Conservation (phyloP, 1,284 basidiomycete species). For the Ustilago nuda region DNA sequence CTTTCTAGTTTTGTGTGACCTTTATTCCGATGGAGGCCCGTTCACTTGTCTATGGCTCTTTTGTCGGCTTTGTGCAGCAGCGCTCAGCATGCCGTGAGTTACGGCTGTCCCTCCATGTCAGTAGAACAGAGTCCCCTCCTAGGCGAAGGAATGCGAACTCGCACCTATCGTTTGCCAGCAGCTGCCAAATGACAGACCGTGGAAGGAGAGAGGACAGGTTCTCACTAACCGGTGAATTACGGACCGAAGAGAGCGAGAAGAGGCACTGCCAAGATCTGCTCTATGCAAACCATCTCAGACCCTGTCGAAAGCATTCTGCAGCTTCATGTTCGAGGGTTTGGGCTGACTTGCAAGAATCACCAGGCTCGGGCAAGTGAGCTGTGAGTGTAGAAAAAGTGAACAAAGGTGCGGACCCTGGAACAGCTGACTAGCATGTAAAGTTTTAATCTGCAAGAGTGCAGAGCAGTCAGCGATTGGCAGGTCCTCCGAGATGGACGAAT, state of each 20-base stretch:
- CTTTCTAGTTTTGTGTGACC: too few species aligned
- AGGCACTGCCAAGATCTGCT: constrained; percentile 7
- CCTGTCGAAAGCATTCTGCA: not conserved
- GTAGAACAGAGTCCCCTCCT: too few species aligned
- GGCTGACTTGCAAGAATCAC: constrained; percentile 5
- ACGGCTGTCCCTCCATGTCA: too few species aligned
- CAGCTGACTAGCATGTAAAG: constrained; percentile 9
- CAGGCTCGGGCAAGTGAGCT: not conserved
- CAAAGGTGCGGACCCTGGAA: constrained; percentile 3
- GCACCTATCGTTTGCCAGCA: not conserved
- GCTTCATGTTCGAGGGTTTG: not conserved
- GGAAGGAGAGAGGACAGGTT: not conserved
- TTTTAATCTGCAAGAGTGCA: not conserved
- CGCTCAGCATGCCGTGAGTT: too few species aligned
- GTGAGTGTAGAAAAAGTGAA: constrained; percentile 11
- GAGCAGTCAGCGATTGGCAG: not conserved
- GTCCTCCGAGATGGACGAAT: constrained; percentile 8
- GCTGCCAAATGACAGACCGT: not conserved
- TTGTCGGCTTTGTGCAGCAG: too few species aligned
- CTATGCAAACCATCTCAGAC: not conserved
- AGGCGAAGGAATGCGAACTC: not conserved
- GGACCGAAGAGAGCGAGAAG: not conserved
- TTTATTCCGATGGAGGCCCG: too few species aligned
- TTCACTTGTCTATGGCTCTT: not conserved
- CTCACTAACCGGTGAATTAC: not conserved